Conservation (phyloP, 768 basidiomycete genomes). For the Kwoniella dejecticola region DNA sequence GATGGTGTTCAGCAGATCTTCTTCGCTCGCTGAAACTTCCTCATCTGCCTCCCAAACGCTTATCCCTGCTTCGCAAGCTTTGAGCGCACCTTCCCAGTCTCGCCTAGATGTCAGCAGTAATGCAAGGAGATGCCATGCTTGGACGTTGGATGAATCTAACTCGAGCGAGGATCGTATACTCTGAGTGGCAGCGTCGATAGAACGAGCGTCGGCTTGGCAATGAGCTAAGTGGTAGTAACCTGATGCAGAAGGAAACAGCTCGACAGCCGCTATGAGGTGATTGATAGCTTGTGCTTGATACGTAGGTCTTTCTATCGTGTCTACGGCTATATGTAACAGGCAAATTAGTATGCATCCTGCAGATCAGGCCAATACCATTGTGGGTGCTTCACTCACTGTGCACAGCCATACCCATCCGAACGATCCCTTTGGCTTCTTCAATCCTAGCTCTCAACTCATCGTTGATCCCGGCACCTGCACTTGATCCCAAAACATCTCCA, state of each 20-base stretch:
- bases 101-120: conserved; percentile 75
- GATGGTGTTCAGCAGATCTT: background rate
- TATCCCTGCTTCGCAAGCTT: conserved; percentile 76
- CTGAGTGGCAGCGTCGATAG: conserved; percentile 68
- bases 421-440: conserved; percentile 63
- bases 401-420: conserved; percentile 68
- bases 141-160: conserved; percentile 62
- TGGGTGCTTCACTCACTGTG: conserved; percentile 67
- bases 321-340: conserved; percentile 61
- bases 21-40: conserved; percentile 49
- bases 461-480: background rate
- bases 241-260: conserved; percentile 44
- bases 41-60: conserved; percentile 62
- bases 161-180: conserved; percentile 75
- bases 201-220: conserved; percentile 68
- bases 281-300: conserved; percentile 66
- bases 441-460: conserved; percentile 42
- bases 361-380: too few species aligned
- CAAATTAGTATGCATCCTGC: background rate
- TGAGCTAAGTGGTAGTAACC: conserved; percentile 80
- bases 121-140: conserved; percentile 90
- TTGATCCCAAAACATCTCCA: conserved; percentile 61
- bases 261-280: conserved; percentile 52
- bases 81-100: conserved; percentile 75
- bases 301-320: conserved; percentile 64